Evolutionary conservation across 179 eudicot species (phyloP), one percentile per base, ranked within the genome.

Genomic region (Nepenthes alata): DNA sequence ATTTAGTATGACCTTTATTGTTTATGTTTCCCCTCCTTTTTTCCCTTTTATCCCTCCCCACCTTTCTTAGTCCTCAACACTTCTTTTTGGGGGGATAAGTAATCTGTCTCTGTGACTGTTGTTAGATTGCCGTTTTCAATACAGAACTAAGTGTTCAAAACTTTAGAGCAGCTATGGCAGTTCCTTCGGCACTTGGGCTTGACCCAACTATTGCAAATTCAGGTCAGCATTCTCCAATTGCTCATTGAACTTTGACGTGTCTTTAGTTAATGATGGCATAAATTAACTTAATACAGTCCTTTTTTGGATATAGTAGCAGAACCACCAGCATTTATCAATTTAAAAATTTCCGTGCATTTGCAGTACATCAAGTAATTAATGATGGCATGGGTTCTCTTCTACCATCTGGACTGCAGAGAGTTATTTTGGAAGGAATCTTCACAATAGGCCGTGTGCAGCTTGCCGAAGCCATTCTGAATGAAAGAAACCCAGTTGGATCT

Each of bases 141-240:
- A 89, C 98, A 6, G 82, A 76, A 48, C 91, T 93, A 13, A 93
- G 98, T 58, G 75, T 93, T 63, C 75, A 87, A 75, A 93, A 93
- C 75, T 89, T 93, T 61, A 85, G 75, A 87, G 88, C 97, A 67
- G 98, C 98, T 51, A 87, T 89, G 95, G 80, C 66, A 70, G 95
- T 93, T 70, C 99, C 97, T 66, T 81, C 97, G 72, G 94, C 96
- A 60, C 95, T 94, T 63, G 99, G 97, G 65, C 94, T 94, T 75
- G 94, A 94, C 75, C 96, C 93, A 58, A 65, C 75, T 14, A 65
- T 87, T 60, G 97, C 98, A 65, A 86, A 85, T 67, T 83, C 97
- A 66, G 90, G 98, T 89, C 55, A 55, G 39, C 11, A 62, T 56
- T 16, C 50, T 61, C 25, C 38, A 45, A 56, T 49, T n/a, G 4